phyloP scores from a whole-genome alignment of 805 yeast genomes.

The Candida rishiriensis region DNA sequence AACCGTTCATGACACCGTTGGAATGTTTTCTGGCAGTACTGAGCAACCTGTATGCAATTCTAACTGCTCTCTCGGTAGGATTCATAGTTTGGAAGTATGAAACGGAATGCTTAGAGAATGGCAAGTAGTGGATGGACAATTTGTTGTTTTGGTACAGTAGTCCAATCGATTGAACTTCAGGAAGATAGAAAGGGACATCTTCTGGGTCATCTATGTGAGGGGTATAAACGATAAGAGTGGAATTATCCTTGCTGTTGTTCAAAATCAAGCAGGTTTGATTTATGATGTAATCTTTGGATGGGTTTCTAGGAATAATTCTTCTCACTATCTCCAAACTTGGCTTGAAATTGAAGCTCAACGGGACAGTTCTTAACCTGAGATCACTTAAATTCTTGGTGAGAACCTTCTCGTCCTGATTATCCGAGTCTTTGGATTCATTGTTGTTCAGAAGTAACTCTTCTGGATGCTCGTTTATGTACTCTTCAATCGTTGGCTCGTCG shows the following conservation, averaged over 20 bases:
- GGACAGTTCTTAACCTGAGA: conserved; percentile 33
- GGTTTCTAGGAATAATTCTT: conserved; percentile 87
- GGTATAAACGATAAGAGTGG: conserved; percentile 62
- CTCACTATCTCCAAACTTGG: conserved; percentile 60
- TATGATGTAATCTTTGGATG: conserved; percentile 74
- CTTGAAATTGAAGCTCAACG: conserved; percentile 24
- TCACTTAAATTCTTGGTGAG: conserved; percentile 35
- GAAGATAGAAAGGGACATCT: conserved; percentile 84
- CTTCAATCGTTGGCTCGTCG: conserved; percentile 25
- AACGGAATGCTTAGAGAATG: conserved; percentile 39
- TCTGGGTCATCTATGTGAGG: conserved; percentile 64
- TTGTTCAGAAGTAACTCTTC: conserved; percentile 28
- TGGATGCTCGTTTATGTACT: conserved; percentile 27
- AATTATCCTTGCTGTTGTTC: conserved; percentile 29
- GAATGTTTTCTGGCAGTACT: conserved; percentile 84
- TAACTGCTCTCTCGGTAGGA: conserved; percentile 56
- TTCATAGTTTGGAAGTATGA: conserved; percentile 30
- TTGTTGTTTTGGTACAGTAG: conserved; percentile 44
- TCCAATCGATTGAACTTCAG: conserved; percentile 77
- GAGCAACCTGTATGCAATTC: conserved; percentile 77
- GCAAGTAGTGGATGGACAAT: conserved; percentile 72
- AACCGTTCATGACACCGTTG: conserved; percentile 76
- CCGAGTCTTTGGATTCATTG: neutral
- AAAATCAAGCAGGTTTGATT: conserved; percentile 76
- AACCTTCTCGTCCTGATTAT: conserved; percentile 15